Evolutionary conservation across 345 rosid genomes (phyloP).

Genomic region (Cardamine chenopodiifolia): DNA sequence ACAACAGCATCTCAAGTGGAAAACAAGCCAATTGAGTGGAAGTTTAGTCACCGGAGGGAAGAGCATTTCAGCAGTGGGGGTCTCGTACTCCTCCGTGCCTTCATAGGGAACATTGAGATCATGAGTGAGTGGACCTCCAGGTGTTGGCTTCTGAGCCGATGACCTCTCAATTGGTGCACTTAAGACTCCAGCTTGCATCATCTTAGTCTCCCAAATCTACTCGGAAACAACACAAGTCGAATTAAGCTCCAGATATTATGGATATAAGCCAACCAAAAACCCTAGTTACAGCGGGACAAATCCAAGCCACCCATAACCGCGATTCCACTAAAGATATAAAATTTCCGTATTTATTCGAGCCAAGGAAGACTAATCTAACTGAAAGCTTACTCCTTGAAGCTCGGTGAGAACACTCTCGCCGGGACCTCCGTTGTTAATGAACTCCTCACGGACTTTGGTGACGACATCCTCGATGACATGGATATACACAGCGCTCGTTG

Average conservation of each 20-base stretch:
- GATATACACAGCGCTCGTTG: constrained; percentile 80
- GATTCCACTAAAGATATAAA: constrained; percentile 5
- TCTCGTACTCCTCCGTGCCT: constrained; percentile 91
- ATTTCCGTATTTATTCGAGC: background rate
- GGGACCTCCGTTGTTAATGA: constrained; percentile 74
- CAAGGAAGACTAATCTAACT: background rate
- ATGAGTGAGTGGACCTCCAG: constrained; percentile 68
- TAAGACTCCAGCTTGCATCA: constrained; percentile 87
- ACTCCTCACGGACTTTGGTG: constrained; percentile 91
- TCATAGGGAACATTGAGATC: constrained; percentile 98
- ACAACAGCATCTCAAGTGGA: background rate
- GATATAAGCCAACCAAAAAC: constrained; percentile 38
- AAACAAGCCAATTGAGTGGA: background rate
- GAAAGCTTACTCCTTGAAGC: constrained; percentile 80
- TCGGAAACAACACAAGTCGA: constrained; percentile 13
- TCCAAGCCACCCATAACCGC: background rate
- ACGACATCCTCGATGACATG: constrained; percentile 92
- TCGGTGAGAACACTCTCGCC: constrained; percentile 84
- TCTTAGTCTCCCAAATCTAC: constrained; percentile 93
- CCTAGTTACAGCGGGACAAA: constrained; percentile 47
- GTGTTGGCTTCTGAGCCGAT: constrained; percentile 53
- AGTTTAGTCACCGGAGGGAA: constrained; percentile 48
- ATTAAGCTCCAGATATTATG: constrained; percentile 16
- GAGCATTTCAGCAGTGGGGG: constrained; percentile 95
- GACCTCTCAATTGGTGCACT: constrained; percentile 76